Base-by-base conservation (phyloP, 306 rosid species). In the Herpetospermum pedunculosum region DNA sequence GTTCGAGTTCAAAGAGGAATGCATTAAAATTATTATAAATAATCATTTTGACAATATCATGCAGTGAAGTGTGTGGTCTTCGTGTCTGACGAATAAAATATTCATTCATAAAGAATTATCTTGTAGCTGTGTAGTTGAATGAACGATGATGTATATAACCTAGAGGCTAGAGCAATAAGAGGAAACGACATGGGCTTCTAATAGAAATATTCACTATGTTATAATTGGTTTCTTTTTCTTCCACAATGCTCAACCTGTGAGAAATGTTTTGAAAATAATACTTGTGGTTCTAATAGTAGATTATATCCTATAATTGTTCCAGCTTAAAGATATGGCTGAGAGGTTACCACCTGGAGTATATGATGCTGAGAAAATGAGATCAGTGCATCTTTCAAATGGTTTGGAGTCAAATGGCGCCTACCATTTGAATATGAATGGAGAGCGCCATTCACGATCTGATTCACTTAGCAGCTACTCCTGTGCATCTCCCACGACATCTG, bases 291-390 rank as follows among this genome's bases (percentile, higher is more conserved):
- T 53, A 73, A 34, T 26, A 37, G 14, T 70, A 29, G 58, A 16
- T 52, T 37, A 37, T 35, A 25, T 41, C 32, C 67, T 52, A n/a
- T 73, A 12, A 38, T 63, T 75, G 60, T 84, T 83, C 65, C 91
- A 94, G 99, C 87, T 94, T 52, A 94, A 88, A 89, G 96, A 87
- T 84, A 69, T 94, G 69, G 97, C 97, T n/a, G 95, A 88, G 89
- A 89, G 88, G 77, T 81, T 91, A 68, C 97, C 97, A 47, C 91
- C 95, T 72, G 99, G 94, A 73, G 88, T 77, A 47, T 87, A 88
- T 76, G 96, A 82, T 65, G 32, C 84, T 1, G 91, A 88, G 81
- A 89, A 82, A 80, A 83, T 88, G 78, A 84, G 83, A 76, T 75
- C 85, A 37, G 80, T 84, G 57, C 83, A 79, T 79, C 83, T 76